Evolutionary conservation across 805 yeast species (phyloP).

Genomic region (Lipomyces sp.): DNA sequence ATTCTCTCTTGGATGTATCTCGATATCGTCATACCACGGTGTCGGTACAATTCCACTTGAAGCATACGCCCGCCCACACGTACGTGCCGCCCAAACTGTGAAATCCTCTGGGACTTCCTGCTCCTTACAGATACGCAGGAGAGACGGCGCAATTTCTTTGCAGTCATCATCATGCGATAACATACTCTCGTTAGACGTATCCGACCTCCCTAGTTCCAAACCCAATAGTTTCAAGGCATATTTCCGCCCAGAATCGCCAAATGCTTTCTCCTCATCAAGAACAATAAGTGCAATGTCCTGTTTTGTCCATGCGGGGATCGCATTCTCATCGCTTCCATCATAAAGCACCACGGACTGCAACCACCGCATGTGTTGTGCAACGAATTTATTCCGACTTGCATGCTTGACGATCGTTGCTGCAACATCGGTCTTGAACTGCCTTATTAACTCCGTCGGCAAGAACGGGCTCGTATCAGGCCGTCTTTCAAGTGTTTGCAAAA

Average conservation of each 20-base stretch:
- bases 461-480: neutral
- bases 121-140: constrained; percentile 15
- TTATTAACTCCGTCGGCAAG: neutral
- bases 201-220: neutral
- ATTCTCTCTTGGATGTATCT: neutral
- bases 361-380: neutral
- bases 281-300: neutral
- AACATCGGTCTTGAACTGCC: neutral
- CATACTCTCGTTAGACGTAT: neutral
- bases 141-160: constrained; percentile 5
- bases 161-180: constrained; percentile 10
- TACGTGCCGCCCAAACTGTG: constrained; percentile 20
- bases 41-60: constrained; percentile 15
- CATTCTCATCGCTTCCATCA: neutral
- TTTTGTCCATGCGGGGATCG: constrained; percentile 1
- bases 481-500: constrained; percentile 8
- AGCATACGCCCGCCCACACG: constrained; percentile 32
- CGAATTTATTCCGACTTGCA: neutral
- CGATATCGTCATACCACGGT: constrained; percentile 13
- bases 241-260: constrained; percentile 2
- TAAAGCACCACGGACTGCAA: neutral
- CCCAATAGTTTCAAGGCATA: constrained; percentile 9
- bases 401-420: neutral
- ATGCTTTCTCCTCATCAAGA: neutral
- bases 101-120: constrained; percentile 22